Base-by-base conservation (phyloP, 768 basidiomycete species). In the Trametes sanguinea region DNA sequence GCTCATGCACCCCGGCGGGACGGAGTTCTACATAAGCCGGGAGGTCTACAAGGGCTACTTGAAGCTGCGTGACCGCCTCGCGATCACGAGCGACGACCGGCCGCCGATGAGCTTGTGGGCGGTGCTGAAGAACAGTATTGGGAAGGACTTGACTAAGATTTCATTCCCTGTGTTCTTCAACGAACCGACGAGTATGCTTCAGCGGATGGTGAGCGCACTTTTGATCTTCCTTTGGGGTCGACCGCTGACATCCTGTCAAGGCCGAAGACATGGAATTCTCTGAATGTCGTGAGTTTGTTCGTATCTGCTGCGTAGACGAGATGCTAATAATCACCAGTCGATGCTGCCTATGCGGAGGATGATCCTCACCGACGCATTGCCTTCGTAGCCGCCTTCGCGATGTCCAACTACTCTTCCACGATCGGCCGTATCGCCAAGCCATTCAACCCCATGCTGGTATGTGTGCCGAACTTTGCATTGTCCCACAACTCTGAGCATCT, bases 231-330 rank as follows among this genome's bases (percentile, higher is more conserved):
- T 22, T 22, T 22, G 22, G 22, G 22, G 22, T 22, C 22, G 22
- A 22, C 22, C 22, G 22, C 46, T 55, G 65, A 17, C 45, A 80
- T 22, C 22, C 22, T 22, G 22, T 22, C 22, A 22, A 22, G 83
- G 91, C 95, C 10, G 95, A 98, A 76, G 95, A 98, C 75, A 96
- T 96, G 93, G 95, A 97, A 74, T 97, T 95, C 75, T 88, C 92
- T 0, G 93, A 94, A 67, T 96, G 94, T 69, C 76, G 90, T 92
- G 68, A 79, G 91, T 84, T 42, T 16, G 10, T 14, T 43, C 47
- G 22, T 40, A 10, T 39, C 14, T 8, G 13, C 2, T 11, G 14
- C 1, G 4, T 7, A 27, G 27, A 10, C 2, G 7, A n/a, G 17
- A 2, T 27, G 10, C 47, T 61, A 30, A 46, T 22, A 6, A 2